Percentiles rank a stretch among this genome's conserved stretches.
These are phyloP conservation scores for Hyparrhenia diplandra DNA, from an alignment of 176 grass and related monocot genomes.

Conservation along the genomic window DNA sequence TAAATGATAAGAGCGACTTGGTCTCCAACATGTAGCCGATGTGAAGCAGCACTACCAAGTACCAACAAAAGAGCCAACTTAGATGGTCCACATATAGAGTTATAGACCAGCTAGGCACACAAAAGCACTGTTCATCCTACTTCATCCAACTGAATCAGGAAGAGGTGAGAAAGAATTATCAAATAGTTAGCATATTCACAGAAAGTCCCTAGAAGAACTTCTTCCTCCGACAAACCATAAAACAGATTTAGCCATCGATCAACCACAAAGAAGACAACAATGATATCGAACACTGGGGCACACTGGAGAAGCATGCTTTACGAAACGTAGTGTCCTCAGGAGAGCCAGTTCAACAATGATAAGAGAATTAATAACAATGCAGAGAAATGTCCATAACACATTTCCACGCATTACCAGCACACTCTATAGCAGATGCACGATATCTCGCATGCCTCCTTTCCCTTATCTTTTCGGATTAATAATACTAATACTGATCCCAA, in stretches of 20 bases:
- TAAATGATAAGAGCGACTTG: not conserved
- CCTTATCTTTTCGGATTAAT: conserved; percentile 57
- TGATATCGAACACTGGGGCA: not conserved
- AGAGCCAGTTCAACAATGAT: not conserved
- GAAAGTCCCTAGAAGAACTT: not conserved
- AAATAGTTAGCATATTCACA: not conserved
- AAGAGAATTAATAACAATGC: conserved; percentile 2
- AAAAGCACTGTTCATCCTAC: not conserved
- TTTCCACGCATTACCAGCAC: conserved; percentile 66
- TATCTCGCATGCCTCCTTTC: conserved; percentile 86
- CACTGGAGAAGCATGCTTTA: not conserved
- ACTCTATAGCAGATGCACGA: conserved; percentile 69
- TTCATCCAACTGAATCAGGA: conserved; percentile 7
- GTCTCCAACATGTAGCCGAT: not conserved
- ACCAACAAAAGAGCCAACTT: not conserved
- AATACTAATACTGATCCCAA: conserved; percentile 40
- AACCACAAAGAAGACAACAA: not conserved
- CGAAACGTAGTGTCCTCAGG: not conserved
- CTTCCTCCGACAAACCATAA: not conserved
- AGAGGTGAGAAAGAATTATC: not conserved
- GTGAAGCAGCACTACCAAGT: not conserved
- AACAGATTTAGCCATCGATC: not conserved
- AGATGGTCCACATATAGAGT: not conserved
- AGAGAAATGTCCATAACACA: not conserved
- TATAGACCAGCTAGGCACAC: too few relatives aligned